phyloP scores from a whole-genome alignment of 2,329 filamentous ascomycete species.

The Rhexocercosporidium sp. region DNA sequence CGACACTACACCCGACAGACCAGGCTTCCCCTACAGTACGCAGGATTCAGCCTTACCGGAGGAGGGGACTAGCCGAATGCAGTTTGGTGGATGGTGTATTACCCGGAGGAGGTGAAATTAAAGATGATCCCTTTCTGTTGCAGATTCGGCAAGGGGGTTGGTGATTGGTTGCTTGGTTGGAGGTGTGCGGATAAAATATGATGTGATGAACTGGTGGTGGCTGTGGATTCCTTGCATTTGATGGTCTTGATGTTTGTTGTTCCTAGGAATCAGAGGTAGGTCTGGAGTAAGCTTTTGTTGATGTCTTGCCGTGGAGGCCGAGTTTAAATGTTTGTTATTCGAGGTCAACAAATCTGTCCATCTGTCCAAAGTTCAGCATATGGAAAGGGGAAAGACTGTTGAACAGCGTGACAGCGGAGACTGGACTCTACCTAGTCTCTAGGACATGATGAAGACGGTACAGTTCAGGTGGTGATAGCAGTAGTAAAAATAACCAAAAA shows the following conservation, averaged over 20 bases:
- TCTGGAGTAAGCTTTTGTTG: too few relatives aligned
- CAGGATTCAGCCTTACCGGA: slow-evolving; percentile 1
- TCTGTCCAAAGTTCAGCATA: too few relatives aligned
- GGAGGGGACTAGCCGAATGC: background rate
- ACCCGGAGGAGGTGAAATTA: background rate
- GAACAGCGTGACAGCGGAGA: too few relatives aligned
- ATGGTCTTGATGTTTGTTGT: too few relatives aligned
- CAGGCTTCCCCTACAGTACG: background rate
- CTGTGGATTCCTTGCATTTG: background rate
- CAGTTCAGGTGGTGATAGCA: too few relatives aligned
- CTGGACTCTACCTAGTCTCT: too few relatives aligned
- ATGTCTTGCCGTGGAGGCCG: background rate
- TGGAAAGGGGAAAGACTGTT: too few relatives aligned
- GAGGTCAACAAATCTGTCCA: background rate
- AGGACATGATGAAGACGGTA: too few relatives aligned
- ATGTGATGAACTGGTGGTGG: background rate
- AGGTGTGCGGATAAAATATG: background rate
- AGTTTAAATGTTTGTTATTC: background rate
- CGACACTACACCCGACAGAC: background rate
- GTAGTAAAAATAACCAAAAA: background rate
- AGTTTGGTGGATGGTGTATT: background rate
- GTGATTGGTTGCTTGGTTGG: background rate
- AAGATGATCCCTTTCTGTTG: background rate
- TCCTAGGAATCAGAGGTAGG: too few relatives aligned
- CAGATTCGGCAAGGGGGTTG: background rate